phyloP scores from a whole-genome alignment of 2,329 filamentous ascomycete species.

The Cladophialophora yegresii region DNA sequence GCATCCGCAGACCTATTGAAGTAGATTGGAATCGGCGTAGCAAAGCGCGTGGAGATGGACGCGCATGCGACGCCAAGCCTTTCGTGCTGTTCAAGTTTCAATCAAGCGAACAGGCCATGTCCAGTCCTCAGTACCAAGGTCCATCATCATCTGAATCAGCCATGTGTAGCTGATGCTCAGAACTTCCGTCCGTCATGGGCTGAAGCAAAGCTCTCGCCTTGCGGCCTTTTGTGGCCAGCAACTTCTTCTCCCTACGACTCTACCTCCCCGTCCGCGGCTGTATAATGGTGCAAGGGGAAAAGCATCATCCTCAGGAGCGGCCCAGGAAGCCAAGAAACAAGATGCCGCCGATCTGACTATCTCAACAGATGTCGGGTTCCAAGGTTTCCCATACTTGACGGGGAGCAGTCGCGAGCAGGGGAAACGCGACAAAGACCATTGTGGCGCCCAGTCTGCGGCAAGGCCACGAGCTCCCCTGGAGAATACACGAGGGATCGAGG shows the following conservation, averaged over 20 bases:
- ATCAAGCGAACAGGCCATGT: neutral
- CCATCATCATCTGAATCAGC: neutral
- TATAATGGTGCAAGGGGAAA: slow-evolving; percentile 3
- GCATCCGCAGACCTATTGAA: no score
- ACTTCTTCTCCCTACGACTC: neutral
- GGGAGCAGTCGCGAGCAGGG: neutral
- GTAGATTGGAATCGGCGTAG: no score
- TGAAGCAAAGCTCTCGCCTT: slow-evolving; percentile 16
- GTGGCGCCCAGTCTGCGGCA: neutral
- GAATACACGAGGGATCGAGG: neutral
- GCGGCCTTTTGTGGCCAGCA: neutral
- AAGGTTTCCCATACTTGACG: slow-evolving; percentile 5
- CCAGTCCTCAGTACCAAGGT: neutral
- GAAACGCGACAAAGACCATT: neutral
- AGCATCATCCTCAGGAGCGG: neutral
- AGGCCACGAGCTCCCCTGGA: neutral
- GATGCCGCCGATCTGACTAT: neutral
- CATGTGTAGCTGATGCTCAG: slow-evolving; percentile 26
- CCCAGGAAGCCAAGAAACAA: neutral
- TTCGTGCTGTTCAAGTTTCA: no score
- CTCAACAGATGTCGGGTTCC: neutral
- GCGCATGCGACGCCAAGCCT: no score
- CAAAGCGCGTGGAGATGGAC: no score
- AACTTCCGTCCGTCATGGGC: slow-evolving; percentile 17
- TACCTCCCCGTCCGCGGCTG: neutral